A percentile compares a stretch with the other conserved stretches of the same genome.
Conservation (phyloP, 805 yeast species). For the Schwanniomyces occidentalis region DNA sequence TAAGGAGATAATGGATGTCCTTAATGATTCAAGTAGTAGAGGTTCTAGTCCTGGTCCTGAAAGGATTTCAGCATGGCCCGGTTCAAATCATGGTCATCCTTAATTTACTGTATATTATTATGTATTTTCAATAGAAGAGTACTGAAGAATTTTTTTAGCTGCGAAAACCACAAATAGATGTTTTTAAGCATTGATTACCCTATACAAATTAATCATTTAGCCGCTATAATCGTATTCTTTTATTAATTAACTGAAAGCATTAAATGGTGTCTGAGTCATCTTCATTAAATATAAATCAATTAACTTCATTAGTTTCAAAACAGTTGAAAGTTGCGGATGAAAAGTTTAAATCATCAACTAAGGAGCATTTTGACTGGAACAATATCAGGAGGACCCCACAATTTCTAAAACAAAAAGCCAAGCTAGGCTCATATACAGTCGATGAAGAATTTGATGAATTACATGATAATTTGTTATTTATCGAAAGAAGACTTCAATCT, state of each 20-base stretch:
- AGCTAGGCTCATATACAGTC: constrained; percentile 26
- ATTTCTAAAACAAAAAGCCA: constrained; percentile 27
- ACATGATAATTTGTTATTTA: constrained; percentile 15
- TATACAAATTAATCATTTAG: too few species aligned
- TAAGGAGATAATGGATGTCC: constrained; percentile 14
- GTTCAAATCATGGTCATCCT: constrained; percentile 67
- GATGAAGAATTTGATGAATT: constrained; percentile 40
- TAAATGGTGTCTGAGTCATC: not conserved
- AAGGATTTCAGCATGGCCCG: constrained; percentile 61
- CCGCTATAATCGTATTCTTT: too few species aligned
- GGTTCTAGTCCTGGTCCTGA: constrained; percentile 37
- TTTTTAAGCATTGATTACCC: too few species aligned
- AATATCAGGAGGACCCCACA: constrained; percentile 32
- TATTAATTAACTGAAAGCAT: not conserved
- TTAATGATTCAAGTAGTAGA: constrained; percentile 20
- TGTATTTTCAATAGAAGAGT: too few species aligned
- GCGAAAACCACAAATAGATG: constrained; percentile 8
- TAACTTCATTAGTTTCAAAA: constrained; percentile 6
- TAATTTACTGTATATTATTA: constrained; percentile 13
- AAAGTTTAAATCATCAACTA: constrained; percentile 8
- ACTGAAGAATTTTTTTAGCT: not conserved
- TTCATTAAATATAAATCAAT: constrained; percentile 4
- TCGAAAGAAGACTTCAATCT: constrained; percentile 16
- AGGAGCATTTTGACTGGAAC: constrained; percentile 24
- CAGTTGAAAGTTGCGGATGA: constrained; percentile 10